These are phyloP conservation scores for Amanita rubescens DNA, from an alignment of 768 basidiomycete genomes.

Conservation along the genomic window DNA sequence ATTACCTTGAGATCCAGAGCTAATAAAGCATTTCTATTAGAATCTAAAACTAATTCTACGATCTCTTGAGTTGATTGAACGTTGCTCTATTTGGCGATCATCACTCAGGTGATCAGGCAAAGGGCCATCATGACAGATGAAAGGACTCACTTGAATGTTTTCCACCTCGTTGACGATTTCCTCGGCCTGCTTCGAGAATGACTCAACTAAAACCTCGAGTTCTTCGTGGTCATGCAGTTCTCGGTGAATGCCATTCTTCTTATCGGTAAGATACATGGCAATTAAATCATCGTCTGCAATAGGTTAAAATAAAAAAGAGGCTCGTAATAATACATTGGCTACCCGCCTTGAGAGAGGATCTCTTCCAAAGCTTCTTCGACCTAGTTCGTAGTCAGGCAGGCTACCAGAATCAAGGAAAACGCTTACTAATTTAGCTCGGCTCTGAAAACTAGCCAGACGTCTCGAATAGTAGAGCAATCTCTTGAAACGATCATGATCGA, in stretches of 20 bases:
- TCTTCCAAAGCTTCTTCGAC: slow-evolving; percentile 90
- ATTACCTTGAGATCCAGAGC: slow-evolving; percentile 83
- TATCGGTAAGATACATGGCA: slow-evolving; percentile 93
- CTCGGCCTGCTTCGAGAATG: slow-evolving; percentile 93
- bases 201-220: slow-evolving; percentile 87
- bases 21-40: slow-evolving; percentile 88
- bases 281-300: slow-evolving; percentile 84
- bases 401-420: background rate
- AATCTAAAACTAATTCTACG: slow-evolving; percentile 92
- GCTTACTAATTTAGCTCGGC: slow-evolving; percentile 75
- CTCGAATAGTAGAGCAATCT: slow-evolving; percentile 88
- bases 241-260: slow-evolving; percentile 56
- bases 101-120: slow-evolving; percentile 4
- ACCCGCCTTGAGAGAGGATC: slow-evolving; percentile 76
- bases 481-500: slow-evolving; percentile 92
- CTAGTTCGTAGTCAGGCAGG: slow-evolving; percentile 29
- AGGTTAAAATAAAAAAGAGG: background rate
- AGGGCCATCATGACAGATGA: background rate
- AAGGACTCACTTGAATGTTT: slow-evolving; percentile 59
- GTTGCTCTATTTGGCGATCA: slow-evolving; percentile 50
- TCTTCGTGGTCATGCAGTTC: slow-evolving; percentile 82
- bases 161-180: slow-evolving; percentile 93
- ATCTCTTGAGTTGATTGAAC: slow-evolving; percentile 98
- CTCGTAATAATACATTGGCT: background rate
- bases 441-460: slow-evolving; percentile 82